Evolutionary conservation across 805 yeast genomes (phyloP).

Genomic region (Yarrowia yakushimensis): DNA sequence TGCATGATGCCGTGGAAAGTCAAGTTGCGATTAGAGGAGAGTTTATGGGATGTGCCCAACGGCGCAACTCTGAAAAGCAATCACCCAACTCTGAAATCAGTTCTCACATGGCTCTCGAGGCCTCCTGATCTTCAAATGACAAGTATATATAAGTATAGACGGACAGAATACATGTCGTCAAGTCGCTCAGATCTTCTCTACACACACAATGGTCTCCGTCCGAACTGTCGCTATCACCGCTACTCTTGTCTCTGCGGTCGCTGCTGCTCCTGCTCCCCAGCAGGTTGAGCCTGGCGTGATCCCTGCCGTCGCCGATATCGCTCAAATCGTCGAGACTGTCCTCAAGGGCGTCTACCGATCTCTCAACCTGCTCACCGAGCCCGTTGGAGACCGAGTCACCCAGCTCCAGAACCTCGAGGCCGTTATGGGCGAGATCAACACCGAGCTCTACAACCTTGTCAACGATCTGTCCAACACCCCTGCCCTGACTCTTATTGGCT

Average conservation of each 20-base stretch:
- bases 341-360: constrained; percentile 22
- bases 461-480: constrained; percentile 14
- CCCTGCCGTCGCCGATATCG: not conserved
- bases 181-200: too few relatives aligned
- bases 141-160: too few relatives aligned
- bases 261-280: constrained; percentile 16
- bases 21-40: too few relatives aligned
- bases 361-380: constrained; percentile 6
- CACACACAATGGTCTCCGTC: constrained; percentile 14
- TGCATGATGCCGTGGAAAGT: too few relatives aligned
- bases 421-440: constrained; percentile 20
- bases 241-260: not conserved
- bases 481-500: constrained; percentile 6
- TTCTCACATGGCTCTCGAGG: too few relatives aligned
- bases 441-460: constrained; percentile 8
- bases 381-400: constrained; percentile 16
- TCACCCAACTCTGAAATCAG: too few relatives aligned
- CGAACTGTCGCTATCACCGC: constrained; percentile 17
- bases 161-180: too few relatives aligned
- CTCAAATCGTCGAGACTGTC: constrained; percentile 9
- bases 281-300: not conserved
- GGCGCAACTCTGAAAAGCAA: too few relatives aligned
- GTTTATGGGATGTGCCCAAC: too few relatives aligned
- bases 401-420: constrained; percentile 24
- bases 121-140: too few relatives aligned